Conservation (phyloP, 106 monocot genomes). For the Gastrodia elata region DNA sequence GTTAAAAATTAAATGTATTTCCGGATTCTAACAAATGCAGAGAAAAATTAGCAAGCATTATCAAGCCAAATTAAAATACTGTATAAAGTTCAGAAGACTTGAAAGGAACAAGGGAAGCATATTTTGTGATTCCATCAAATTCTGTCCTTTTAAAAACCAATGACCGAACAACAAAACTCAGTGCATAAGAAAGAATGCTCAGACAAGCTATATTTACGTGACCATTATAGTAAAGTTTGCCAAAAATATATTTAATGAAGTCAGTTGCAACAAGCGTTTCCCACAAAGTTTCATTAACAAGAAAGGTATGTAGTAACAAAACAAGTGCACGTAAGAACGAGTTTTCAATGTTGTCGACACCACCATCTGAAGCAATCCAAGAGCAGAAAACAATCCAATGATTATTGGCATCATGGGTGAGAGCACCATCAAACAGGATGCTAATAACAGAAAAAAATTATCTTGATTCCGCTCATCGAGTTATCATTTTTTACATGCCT, state of each 20-base stretch:
- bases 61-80: conserved; percentile 57
- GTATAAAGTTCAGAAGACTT: conserved; percentile 26
- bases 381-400: conserved; percentile 44
- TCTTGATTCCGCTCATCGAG: conserved; percentile 8
- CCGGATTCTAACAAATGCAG: conserved; percentile 14
- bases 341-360: conserved; percentile 59
- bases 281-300: conserved; percentile 43
- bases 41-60: conserved; percentile 42
- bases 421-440: conserved; percentile 56
- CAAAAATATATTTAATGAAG: conserved; percentile 44
- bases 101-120: conserved; percentile 13
- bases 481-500: conserved; percentile 33
- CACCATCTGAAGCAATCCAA: conserved; percentile 59
- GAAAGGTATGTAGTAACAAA: conserved; percentile 35
- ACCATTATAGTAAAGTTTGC: conserved; percentile 32
- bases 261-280: conserved; percentile 36
- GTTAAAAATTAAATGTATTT: not conserved
- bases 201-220: conserved; percentile 43
- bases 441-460: conserved; percentile 30
- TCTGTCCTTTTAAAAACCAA: conserved; percentile 20
- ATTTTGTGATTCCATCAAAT: conserved; percentile 20
- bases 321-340: conserved; percentile 70
- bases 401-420: conserved; percentile 26
- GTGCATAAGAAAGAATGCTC: conserved; percentile 67
- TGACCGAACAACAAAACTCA: conserved; percentile 43